Percentiles rank a stretch among this genome's conserved stretches.
Evolutionary conservation across 805 yeast species (phyloP).

Genomic region (Schwanniomyces vanrijiae): DNA sequence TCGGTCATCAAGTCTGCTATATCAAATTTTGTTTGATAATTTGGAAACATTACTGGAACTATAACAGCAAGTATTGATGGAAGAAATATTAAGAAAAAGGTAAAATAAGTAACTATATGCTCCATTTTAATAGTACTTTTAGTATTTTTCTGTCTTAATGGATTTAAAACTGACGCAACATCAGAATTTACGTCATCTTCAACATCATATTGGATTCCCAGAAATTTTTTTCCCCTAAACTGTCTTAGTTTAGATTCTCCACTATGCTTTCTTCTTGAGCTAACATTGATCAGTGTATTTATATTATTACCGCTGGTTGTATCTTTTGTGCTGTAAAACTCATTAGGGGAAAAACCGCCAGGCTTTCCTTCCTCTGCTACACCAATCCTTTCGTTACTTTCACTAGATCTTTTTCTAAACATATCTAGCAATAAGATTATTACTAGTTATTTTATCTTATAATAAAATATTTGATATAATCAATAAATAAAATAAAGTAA

Average conservation of each 20-base stretch:
- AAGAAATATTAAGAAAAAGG: conserved; percentile 18
- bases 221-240: neutral
- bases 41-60: conserved; percentile 17
- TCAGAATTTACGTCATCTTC: conserved; percentile 8
- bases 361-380: neutral
- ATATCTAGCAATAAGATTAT: too few relatives aligned
- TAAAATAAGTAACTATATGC: conserved; percentile 15
- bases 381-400: neutral
- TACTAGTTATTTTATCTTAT: too few relatives aligned
- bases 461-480: too few relatives aligned
- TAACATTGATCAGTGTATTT: neutral
- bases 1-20: conserved; percentile 30
- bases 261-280: neutral
- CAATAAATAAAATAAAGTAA: too few relatives aligned
- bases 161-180: conserved; percentile 7
- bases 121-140: conserved; percentile 12
- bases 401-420: neutral
- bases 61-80: conserved; percentile 27
- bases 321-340: neutral
- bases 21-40: conserved; percentile 12
- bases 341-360: neutral
- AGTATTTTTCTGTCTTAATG: conserved; percentile 1
- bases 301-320: neutral
- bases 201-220: neutral
- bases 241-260: neutral